Evolutionary conservation across 2,329 filamentous ascomycete species (phyloP).

Genomic region (Phialemoniopsis sp.): DNA sequence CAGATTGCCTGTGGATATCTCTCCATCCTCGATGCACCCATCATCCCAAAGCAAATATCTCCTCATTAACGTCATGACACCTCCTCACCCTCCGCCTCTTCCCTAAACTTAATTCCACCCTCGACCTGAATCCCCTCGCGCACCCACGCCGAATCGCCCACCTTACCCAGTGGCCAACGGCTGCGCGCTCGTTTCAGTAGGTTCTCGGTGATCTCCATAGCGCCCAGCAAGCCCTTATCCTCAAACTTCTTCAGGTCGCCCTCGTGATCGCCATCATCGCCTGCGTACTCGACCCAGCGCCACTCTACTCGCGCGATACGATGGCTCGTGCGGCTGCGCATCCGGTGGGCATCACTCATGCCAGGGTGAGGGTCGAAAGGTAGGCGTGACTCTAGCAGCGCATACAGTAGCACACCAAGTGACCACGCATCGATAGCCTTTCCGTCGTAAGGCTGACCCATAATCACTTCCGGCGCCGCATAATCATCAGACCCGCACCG

Average conservation of each 20-base stretch:
- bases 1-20: too few species aligned
- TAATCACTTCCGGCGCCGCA: conserved; percentile 90
- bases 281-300: conserved; percentile 85
- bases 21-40: too few species aligned
- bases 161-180: conserved; percentile 70
- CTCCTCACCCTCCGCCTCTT: conserved; percentile 54
- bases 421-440: conserved; percentile 93
- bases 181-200: conserved; percentile 78
- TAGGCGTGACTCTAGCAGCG: conserved; percentile 85
- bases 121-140: conserved; percentile 66
- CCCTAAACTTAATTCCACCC: conserved; percentile 53
- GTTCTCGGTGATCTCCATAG: conserved; percentile 77
- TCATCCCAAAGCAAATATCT: not conserved
- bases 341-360: conserved; percentile 69
- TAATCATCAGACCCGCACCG: conserved; percentile 97
- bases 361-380: conserved; percentile 89
- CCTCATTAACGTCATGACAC: conserved; percentile 27
- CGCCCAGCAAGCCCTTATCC: conserved; percentile 65
- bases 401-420: conserved; percentile 87
- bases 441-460: conserved; percentile 92
- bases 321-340: conserved; percentile 80
- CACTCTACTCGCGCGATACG: conserved; percentile 95
- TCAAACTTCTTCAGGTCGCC: conserved; percentile 55
- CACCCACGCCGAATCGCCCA: conserved; percentile 74
- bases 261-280: conserved; percentile 85